Evolutionary conservation across 441 rosid genomes (phyloP), one percentile per base, ranked within the genome.

Genomic region (Gossypium gossypioides): DNA sequence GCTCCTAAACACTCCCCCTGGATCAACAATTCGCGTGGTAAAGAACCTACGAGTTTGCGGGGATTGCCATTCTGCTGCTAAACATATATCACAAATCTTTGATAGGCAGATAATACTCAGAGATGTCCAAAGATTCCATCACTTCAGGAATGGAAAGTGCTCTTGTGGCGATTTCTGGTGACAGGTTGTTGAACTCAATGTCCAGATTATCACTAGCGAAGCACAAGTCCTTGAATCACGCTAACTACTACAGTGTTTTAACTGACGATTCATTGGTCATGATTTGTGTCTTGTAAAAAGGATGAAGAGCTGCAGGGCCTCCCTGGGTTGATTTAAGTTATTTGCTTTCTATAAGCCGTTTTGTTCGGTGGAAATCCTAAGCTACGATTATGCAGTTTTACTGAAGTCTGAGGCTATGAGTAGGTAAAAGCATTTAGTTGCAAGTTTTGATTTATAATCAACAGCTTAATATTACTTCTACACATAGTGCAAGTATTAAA

Each of bases 81-180:
- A 85, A 81, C 70, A 84, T 40, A 77, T 88, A 44, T 86, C 92
- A 1, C 68, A 75, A 1, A 69, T 84, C 55, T 88, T 85, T 72
- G 50, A 77, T 56, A 82, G 92, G 80, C 78, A 75, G 77, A 80
- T 88, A 44, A 70, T 86, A 69, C 89, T 88, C 52, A 84, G 90
- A 80, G 92, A 86, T 81, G 86, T 85, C 46, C 92, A 88, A 72
- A 74, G 89, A 76, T 88, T 88, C 78, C 92, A 88, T 79, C 90
- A 88, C 62, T 88, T 88, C 54, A 75, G 75, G 77, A 75, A 84
- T 51, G 89, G 91, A 15, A 34, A 80, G 64, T 88, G 93, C 81
- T 86, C 93, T 70, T 88, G 93, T 61, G 80, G 85, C 0, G 84
- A 84, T 84, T 86, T 82, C 78, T 88, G 93, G 92, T 88, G 74